Evolutionary conservation across 257 asterid genomes (phyloP).

Genomic region (Solanum okadae): DNA sequence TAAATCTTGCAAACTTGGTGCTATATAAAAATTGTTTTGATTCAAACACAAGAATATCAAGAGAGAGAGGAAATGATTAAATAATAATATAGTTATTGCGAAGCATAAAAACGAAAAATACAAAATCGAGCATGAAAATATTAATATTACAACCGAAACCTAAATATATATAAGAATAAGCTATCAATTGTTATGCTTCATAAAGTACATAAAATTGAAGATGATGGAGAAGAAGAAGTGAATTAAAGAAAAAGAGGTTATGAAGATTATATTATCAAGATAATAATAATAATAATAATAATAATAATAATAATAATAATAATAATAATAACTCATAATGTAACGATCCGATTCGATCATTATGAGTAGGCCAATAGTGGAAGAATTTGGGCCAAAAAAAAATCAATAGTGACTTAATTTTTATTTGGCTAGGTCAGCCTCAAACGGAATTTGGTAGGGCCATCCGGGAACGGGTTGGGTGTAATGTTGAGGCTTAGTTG

Average conservation of each 20-base stretch:
- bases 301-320: too few species aligned
- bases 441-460: not conserved
- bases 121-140: not conserved
- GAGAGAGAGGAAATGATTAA: not conserved
- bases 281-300: too few species aligned
- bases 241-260: not conserved
- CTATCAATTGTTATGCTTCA: not conserved
- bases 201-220: not conserved
- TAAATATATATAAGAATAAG: not conserved
- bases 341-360: not conserved
- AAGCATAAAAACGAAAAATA: too few species aligned
- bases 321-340: too few species aligned
- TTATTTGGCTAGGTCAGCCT: not conserved
- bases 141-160: too few species aligned
- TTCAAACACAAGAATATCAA: not conserved
- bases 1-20: not conserved
- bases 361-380: not conserved
- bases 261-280: not conserved
- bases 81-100: not conserved
- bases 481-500: not conserved
- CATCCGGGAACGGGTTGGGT: not conserved
- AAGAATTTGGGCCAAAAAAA: not conserved
- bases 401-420: accelerated
- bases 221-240: not conserved
- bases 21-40: too few species aligned